These are phyloP conservation scores for Ceriops decandra DNA, from an alignment of 345 rosid species.

Conservation along the genomic window DNA sequence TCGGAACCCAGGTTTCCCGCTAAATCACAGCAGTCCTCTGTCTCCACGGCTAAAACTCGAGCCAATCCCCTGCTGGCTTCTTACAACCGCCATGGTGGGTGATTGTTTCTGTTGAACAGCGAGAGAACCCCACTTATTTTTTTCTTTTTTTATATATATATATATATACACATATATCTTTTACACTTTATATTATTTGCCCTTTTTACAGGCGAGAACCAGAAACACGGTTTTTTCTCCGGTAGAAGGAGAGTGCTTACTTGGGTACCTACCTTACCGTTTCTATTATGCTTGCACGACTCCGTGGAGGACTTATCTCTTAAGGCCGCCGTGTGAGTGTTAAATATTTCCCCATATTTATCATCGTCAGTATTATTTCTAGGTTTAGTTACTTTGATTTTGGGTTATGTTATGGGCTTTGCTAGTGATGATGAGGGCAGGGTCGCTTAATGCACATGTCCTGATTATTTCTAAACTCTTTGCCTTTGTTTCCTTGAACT, in stretches of 20 bases:
- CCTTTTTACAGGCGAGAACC: slow-evolving; percentile 23
- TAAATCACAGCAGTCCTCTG: slow-evolving; percentile 27
- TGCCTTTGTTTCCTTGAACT: too few species aligned
- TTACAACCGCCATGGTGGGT: slow-evolving; percentile 5
- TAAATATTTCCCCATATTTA: neutral
- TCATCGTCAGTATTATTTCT: neutral
- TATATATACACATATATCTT: neutral
- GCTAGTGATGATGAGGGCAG: too few species aligned
- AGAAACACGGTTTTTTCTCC: slow-evolving; percentile 9
- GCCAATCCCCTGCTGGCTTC: slow-evolving; percentile 19
- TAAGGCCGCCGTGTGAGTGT: slow-evolving; percentile 53
- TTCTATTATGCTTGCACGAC: slow-evolving; percentile 38
- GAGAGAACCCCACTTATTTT: neutral
- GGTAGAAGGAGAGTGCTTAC: slow-evolving; percentile 46
- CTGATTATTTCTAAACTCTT: too few species aligned
- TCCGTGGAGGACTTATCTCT: slow-evolving; percentile 24
- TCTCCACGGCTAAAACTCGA: slow-evolving; percentile 19
- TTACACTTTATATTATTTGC: neutral
- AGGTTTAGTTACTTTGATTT: neutral
- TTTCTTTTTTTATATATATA: neutral
- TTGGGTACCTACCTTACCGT: slow-evolving; percentile 42
- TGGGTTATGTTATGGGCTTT: neutral
- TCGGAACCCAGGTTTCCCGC: slow-evolving; percentile 39
- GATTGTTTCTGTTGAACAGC: slow-evolving; percentile 22
- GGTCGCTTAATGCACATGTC: too few species aligned